Evolutionary conservation across 768 basidiomycete species (phyloP), one percentile per base, ranked within the genome.

Genomic region (Naematelia encephala): DNA sequence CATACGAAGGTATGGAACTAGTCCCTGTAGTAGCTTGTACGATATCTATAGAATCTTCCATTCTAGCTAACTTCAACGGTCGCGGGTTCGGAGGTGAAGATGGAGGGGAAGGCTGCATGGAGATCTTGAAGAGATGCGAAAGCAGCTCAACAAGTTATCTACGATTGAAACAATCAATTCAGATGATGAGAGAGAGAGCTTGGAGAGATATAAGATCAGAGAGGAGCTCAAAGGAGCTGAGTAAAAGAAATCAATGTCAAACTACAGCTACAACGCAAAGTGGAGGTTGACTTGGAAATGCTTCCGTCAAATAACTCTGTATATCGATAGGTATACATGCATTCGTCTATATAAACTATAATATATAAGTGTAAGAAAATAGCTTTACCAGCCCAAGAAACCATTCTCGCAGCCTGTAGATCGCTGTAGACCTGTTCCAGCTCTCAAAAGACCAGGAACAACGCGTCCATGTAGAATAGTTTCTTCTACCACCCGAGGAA

Each of bases 381-480:
- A 8, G n/a, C 46, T 47, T 22, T n/a, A 52, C 51, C 51, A 52
- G 29, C 25, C 29, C 29, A 52, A 34, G 34, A 52, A 52, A 23
- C 51, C 34, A n/a, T 52, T 27, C 51, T 39, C 29, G 34, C 34
- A 23, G 13, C 34, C 26, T 14, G n/a, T 16, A 39, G 34, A 16
- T 8, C 51, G 19, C 49, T 51, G 14, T 1, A 97, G 82, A 69
- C 93, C 89, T 56, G 91, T 76, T 0, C 91, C 94, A 3, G 89
- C 91, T 12, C 94, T 85, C 46, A 98, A 81, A 16, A 98, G 82
- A 13, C 87, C 84, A 0, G 91, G 88, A 14, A 98, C 82, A 52
- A 99, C 83, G 69, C 86, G 83, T 1, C 94, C 94, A 19, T 83
- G 81, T 56, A 92, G 81, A 62, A 99, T 85, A 16, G 94, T 99